phyloP scores from a whole-genome alignment of 768 basidiomycete species.

The Leccinum truebloodii region DNA sequence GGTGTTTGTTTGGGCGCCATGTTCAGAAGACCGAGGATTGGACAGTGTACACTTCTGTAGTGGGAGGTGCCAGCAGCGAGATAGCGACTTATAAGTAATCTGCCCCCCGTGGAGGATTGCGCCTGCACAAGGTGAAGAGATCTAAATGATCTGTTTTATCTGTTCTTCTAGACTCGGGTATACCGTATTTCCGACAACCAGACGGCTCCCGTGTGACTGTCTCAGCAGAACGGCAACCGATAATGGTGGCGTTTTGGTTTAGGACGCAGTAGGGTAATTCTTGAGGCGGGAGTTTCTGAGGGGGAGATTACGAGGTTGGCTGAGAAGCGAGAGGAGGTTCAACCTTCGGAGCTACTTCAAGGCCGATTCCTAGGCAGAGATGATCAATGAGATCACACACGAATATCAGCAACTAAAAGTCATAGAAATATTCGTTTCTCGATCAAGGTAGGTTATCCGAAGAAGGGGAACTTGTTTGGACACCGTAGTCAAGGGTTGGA shows the following conservation, averaged over 20 bases:
- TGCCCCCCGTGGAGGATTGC: background rate
- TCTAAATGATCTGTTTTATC: background rate
- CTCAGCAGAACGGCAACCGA: background rate
- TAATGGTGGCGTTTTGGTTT: background rate
- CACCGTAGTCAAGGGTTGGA: no score
- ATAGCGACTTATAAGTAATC: background rate
- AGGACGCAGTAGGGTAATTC: background rate
- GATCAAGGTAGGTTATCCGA: no score
- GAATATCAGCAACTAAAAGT: background rate
- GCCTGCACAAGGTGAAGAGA: background rate
- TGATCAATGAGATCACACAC: background rate
- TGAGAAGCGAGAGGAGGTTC: background rate
- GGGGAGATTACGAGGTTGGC: background rate
- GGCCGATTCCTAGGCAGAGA: background rate
- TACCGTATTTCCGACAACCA: background rate
- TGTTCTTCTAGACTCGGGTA: background rate
- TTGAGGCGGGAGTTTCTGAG: background rate
- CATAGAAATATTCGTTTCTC: no score
- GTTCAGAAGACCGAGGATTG: background rate
- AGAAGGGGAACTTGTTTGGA: no score
- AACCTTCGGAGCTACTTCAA: background rate
- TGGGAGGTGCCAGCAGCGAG: background rate
- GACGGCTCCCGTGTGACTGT: no score
- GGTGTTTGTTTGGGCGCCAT: conserved; percentile 33
- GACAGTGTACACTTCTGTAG: background rate